Base-by-base conservation (phyloP, 2,329 filamentous ascomycete species). In the Fusarium buharicum region DNA sequence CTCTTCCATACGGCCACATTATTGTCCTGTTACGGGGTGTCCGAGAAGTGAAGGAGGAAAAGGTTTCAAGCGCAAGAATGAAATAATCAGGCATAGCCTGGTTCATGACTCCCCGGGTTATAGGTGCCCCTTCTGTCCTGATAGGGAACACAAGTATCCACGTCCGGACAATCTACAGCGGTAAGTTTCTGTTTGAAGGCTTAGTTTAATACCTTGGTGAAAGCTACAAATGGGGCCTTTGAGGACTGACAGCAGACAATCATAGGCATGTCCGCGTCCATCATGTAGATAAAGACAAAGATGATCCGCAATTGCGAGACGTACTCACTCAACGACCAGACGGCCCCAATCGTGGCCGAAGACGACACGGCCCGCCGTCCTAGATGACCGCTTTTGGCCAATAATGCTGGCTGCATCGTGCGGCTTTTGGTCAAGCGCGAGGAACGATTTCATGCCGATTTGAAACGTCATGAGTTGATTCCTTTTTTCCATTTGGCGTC, bases 81-180 rank as follows among this genome's bases (percentile, higher is more conserved):
- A 90, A 72, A 89, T 90, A 87, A 90, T 90, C 40, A 78, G 87
- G 22, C 87, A 90, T 71, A 93, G 94, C 1, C 84, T 98, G 4
- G 95, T 98, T 4, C 95, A 99, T 72, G 90, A 93, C 65, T 96
- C 92, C 8, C 95, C 95, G 1, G 94, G 94, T 59, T 99, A 98
- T 71, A 88, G 96, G 28, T 99, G 95, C 75, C 95, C 95, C 0
- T 98, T 97, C 73, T 99, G 95, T 75, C 91, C 92, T 1, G 93
- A 97, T 71, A 85, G 93, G 66, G 93, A 97, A 74, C 94, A 97
- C 75, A 93, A 90, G 73, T 98, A 98, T 74, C 95, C 95, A 6
- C 84, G 95, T 67, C 95, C 95, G 30, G 95, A 99, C 75, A 98
- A 98, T 80, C 79, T 99, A 52, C 94, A 97, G 80, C 88, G 94